These are phyloP conservation scores for Wickerhamomyces xylosicus DNA, from an alignment of 805 yeast species.

Conservation along the genomic window DNA sequence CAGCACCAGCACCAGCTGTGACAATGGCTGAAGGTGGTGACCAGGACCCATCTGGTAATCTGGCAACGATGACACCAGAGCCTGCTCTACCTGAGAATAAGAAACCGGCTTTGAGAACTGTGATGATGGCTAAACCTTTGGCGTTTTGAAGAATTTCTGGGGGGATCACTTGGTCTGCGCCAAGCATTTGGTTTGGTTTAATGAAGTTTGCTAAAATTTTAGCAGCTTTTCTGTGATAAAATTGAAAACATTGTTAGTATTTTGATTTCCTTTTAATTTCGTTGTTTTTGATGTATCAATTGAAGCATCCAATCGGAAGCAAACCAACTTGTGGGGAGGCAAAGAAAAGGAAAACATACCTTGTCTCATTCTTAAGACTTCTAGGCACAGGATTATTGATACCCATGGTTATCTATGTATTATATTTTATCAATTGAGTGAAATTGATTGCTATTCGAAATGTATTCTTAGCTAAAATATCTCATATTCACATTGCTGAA, in stretches of 20 bases:
- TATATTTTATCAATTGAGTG: neutral
- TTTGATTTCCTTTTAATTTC: neutral
- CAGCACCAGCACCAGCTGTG: constrained; percentile 98
- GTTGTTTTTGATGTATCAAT: neutral
- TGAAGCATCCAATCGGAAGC: neutral
- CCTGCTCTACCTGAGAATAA: constrained; percentile 96
- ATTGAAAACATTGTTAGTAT: constrained; percentile 18
- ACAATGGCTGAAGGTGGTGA: constrained; percentile 94
- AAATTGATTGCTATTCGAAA: too few species aligned
- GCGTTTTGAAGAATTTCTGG: constrained; percentile 81
- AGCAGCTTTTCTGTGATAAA: constrained; percentile 67
- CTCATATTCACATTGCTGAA: too few species aligned
- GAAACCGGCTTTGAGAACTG: constrained; percentile 96
- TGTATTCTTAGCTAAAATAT: too few species aligned
- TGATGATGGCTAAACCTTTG: constrained; percentile 82
- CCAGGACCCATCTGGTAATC: constrained; percentile 94
- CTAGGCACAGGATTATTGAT: constrained; percentile 93
- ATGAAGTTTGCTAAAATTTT: constrained; percentile 80
- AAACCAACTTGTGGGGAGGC: neutral
- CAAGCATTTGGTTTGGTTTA: constrained; percentile 89
- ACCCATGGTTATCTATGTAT: constrained; percentile 44
- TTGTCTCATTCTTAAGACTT: constrained; percentile 76
- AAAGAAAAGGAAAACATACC: constrained; percentile 35
- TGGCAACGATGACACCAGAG: constrained; percentile 88
- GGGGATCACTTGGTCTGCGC: constrained; percentile 85